Conservation (phyloP, 2,329 filamentous ascomycete genomes). For the Hypoxylon sp. region DNA sequence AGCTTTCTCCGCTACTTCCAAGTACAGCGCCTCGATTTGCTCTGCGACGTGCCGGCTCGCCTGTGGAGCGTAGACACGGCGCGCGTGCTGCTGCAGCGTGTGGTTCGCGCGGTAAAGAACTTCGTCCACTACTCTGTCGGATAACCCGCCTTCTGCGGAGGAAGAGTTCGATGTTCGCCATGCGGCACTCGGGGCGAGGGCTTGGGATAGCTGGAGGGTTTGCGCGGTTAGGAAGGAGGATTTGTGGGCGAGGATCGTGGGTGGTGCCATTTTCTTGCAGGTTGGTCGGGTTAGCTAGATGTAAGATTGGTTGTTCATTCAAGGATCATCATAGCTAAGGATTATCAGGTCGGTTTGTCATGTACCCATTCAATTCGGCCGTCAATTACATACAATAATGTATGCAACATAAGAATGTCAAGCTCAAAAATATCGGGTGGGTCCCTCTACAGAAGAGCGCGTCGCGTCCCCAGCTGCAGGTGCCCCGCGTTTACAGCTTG, state of each 20-base stretch:
- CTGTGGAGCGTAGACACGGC: slow-evolving; percentile 76
- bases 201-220: slow-evolving; percentile 73
- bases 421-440: slow-evolving; percentile 32
- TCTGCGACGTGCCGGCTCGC: slow-evolving; percentile 80
- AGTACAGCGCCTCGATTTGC: slow-evolving; percentile 78
- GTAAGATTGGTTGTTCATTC: not conserved
- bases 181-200: slow-evolving; percentile 68
- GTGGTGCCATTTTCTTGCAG: slow-evolving; percentile 57
- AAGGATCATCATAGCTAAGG: not conserved
- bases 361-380: not conserved
- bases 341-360: not conserved
- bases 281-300: not conserved
- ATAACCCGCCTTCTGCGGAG: slow-evolving; percentile 58
- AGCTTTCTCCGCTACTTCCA: slow-evolving; percentile 60
- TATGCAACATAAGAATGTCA: not conserved
- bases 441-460: slow-evolving; percentile 26
- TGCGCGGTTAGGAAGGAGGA: slow-evolving; percentile 74
- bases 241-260: slow-evolving; percentile 74
- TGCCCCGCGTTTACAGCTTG: slow-evolving; percentile 21
- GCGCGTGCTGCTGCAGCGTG: slow-evolving; percentile 74
- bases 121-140: slow-evolving; percentile 68
- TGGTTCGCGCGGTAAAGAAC: slow-evolving; percentile 73
- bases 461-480: slow-evolving; percentile 23
- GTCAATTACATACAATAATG: too few relatives aligned
- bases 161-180: slow-evolving; percentile 66